phyloP scores from a whole-genome alignment of 2,329 filamentous ascomycete genomes.

The Colletotrichum melonis region DNA sequence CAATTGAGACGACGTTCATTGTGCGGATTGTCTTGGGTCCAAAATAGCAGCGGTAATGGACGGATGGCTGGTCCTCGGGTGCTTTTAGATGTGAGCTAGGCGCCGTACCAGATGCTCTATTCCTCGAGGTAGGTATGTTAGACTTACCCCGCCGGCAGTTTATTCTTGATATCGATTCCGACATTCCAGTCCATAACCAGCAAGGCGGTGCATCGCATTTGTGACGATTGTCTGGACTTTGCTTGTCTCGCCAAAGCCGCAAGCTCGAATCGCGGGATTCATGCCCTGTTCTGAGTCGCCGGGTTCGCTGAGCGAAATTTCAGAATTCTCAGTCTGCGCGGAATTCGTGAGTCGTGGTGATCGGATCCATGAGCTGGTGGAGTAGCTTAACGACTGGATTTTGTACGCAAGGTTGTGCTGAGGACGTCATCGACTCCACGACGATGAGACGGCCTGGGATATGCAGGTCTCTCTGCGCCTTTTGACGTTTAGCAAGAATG shows the following conservation, averaged over 20 bases:
- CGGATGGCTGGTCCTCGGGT: neutral
- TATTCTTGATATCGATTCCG: neutral
- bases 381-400: neutral
- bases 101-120: neutral
- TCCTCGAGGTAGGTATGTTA: neutral
- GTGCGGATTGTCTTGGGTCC: neutral
- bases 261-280: conserved; percentile 2
- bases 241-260: neutral
- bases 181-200: conserved; percentile 10
- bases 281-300: neutral
- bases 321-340: neutral
- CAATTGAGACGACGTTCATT: conserved; percentile 13
- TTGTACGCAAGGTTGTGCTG: conserved; percentile 3
- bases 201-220: conserved; percentile 12
- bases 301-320: conserved; percentile 9
- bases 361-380: neutral
- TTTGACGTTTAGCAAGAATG: neutral
- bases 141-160: neutral
- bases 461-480: neutral
- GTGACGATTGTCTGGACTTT: conserved; percentile 21
- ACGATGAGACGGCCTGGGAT: conserved; percentile 22
- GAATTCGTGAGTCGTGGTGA: neutral
- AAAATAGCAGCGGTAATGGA: conserved; percentile 1
- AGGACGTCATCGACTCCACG: conserved; percentile 34
- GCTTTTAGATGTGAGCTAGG: neutral